These are phyloP conservation scores for Cephaloascus albidus DNA, from an alignment of 805 yeast genomes.

Conservation along the genomic window DNA sequence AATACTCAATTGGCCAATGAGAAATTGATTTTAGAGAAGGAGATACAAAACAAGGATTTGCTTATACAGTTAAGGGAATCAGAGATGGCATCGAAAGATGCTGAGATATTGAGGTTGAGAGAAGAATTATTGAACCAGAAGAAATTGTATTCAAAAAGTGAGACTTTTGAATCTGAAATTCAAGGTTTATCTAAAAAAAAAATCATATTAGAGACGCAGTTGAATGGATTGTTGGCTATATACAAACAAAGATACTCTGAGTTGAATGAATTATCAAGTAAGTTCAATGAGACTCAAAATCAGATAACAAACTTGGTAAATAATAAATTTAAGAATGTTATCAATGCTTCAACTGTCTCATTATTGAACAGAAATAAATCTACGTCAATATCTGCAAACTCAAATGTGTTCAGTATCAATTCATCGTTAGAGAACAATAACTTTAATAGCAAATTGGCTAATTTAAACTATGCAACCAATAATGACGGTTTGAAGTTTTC, in stretches of 20 bases:
- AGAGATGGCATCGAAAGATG: background rate
- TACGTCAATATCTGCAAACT: too few species aligned
- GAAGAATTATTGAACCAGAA: background rate
- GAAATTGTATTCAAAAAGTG: too few species aligned
- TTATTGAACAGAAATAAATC: background rate
- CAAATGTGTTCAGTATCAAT: too few species aligned
- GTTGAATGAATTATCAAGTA: background rate
- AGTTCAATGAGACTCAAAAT: background rate
- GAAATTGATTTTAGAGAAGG: background rate
- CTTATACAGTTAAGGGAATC: background rate
- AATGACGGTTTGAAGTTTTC: background rate
- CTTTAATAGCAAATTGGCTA: background rate
- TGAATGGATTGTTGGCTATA: background rate
- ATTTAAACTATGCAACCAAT: background rate
- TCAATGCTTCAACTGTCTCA: background rate
- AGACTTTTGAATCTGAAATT: background rate
- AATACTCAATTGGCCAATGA: background rate
- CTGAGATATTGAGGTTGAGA: background rate
- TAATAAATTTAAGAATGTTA: background rate
- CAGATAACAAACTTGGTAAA: background rate
- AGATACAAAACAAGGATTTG: background rate
- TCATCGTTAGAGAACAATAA: background rate
- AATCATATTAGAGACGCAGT: background rate
- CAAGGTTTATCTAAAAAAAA: background rate
- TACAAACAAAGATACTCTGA: background rate